Conservation (phyloP, 257 asterid genomes). For the Oldenlandia corymbosa region DNA sequence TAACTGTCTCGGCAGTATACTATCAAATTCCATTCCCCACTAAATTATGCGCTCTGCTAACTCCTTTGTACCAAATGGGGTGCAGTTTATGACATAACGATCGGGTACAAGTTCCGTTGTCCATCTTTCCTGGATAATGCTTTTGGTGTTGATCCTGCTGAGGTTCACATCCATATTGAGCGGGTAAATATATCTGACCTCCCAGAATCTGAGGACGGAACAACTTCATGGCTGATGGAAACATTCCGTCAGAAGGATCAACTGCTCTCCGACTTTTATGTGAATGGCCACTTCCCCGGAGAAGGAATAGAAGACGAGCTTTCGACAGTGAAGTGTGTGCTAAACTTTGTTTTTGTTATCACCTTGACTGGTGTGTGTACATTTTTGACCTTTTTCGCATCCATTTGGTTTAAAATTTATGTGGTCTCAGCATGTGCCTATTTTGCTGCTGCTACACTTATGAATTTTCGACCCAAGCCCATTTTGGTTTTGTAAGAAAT, state of each 20-base stretch:
- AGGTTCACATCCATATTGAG: slow-evolving; percentile 71
- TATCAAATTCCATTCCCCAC: too few species aligned
- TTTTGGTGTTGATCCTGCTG: slow-evolving; percentile 78
- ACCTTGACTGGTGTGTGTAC: slow-evolving; percentile 51
- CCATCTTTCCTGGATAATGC: slow-evolving; percentile 85
- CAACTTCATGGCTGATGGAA: slow-evolving; percentile 61
- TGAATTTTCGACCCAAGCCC: slow-evolving; percentile 59
- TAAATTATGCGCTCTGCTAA: slow-evolving; percentile 13
- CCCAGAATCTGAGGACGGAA: slow-evolving; percentile 51
- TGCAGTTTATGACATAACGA: slow-evolving; percentile 89
- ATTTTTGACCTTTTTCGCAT: slow-evolving; percentile 56
- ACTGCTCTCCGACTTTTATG: slow-evolving; percentile 52
- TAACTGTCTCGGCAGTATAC: too few species aligned
- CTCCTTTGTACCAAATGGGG: background rate
- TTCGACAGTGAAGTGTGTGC: slow-evolving; percentile 44
- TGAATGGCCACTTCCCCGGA: slow-evolving; percentile 55
- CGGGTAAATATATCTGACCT: slow-evolving; percentile 47
- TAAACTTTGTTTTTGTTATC: slow-evolving; percentile 45
- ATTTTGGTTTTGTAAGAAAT: slow-evolving; percentile 25
- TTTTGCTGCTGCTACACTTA: slow-evolving; percentile 52
- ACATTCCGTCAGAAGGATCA: slow-evolving; percentile 65
- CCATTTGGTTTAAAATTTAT: slow-evolving; percentile 67
- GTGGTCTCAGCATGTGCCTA: slow-evolving; percentile 56
- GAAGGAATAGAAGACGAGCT: slow-evolving; percentile 62
- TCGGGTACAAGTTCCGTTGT: slow-evolving; percentile 61